phyloP scores from a whole-genome alignment of 73 alveolate species.

The Tetrahymena malaccensis region DNA sequence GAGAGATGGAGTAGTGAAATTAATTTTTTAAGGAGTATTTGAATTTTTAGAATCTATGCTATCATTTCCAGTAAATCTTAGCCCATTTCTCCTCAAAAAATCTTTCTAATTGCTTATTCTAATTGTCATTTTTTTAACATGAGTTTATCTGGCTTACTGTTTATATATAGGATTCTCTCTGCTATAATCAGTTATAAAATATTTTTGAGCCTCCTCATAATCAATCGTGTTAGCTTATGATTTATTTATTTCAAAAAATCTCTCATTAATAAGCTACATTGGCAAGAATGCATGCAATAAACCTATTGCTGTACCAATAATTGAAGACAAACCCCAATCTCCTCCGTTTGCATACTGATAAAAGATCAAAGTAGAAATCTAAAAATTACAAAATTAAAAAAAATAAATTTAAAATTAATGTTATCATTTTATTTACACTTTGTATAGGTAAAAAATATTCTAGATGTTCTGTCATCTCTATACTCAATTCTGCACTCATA shows the following conservation, averaged over 20 bases:
- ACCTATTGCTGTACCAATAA: not conserved
- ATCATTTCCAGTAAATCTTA: not conserved
- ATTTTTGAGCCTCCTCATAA: not conserved
- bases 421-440: not conserved
- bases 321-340: not conserved
- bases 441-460: not conserved
- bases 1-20: not conserved
- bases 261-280: not conserved
- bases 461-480: not conserved
- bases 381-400: not conserved
- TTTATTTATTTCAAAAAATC: not conserved
- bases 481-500: not conserved
- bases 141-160: not conserved
- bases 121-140: not conserved
- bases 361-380: not conserved
- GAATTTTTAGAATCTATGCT: not conserved
- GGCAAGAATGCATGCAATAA: not conserved
- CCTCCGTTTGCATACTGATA: not conserved
- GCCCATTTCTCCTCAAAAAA: not conserved
- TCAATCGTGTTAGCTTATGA: not conserved
- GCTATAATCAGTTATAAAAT: not conserved
- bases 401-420: not conserved
- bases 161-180: not conserved
- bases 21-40: not conserved
- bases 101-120: not conserved